Evolutionary conservation across 148 eudicot species (phyloP), one percentile per base, ranked within the genome.

Genomic region (Cornus florida): DNA sequence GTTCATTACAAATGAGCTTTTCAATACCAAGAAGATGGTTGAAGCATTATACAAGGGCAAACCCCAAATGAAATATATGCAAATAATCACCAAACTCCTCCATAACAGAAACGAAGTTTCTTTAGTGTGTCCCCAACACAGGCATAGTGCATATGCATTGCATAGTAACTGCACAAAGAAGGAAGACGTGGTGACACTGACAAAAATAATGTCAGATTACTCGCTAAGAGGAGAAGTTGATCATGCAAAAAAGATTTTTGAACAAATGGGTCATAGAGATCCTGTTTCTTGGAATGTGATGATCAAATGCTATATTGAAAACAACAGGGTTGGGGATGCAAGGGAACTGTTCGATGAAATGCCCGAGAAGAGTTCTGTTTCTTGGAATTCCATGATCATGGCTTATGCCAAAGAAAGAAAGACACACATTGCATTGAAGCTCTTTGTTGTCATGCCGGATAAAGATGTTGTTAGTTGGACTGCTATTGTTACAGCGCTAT

Each of bases 301-400:
- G 86, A 86, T 83, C 48, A 74, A 28, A 75, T 70, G 81, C 16
- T 83, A 75, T 72, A 10, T 78, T 24, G 78, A 80, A 16, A 80
- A 80, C 72, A 70, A 59, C 7, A 75, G 72, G 68, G 64, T 80
- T 39, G 32, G 31, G 5, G 28, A 72, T 72, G 86, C 88, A 22
- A 81, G 84, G 48, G 65, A 81, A 6, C 65, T 86, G 82, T 86
- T 83, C 62, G 87, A 84, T 38, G 77, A 77, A 84, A 82, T 84
- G 82, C 82, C 84, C 38, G 84, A 71, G 2, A 80, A 53, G 72
- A 70, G 32, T 38, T 60, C 78, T 22, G 66, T 82, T 68, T 77
- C 81, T 43, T 87, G 79, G 83, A 82, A 79, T 67, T 74, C 82
- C 69, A 80, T 80, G 82, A 80, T 80, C 70, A 77, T 77, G 77